A percentile compares a stretch with the other conserved stretches of the same genome.
These are phyloP conservation scores for Chamaecrista fasciculata DNA, from an alignment of 306 rosid genomes.

Conservation along the genomic window DNA sequence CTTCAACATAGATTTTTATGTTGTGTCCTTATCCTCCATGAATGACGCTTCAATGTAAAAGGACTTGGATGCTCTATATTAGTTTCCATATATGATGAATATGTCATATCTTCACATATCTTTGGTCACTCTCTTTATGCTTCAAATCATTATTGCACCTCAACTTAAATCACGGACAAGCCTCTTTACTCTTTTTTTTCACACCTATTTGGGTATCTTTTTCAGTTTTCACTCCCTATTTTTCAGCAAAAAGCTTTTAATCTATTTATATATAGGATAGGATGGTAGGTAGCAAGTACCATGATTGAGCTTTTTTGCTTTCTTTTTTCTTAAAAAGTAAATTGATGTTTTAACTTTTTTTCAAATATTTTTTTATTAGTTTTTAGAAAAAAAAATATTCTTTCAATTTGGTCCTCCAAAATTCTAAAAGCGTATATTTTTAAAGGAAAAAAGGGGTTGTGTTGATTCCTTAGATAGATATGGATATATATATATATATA, in stretches of 20 bases:
- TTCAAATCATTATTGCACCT: slow-evolving; percentile 27
- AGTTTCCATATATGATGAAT: too few relatives aligned
- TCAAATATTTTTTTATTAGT: too few relatives aligned
- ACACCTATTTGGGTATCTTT: slow-evolving; percentile 12
- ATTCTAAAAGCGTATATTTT: too few relatives aligned
- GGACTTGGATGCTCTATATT: neutral
- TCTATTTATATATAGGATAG: neutral
- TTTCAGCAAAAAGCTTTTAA: neutral
- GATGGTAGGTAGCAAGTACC: slow-evolving; percentile 39
- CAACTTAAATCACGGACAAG: slow-evolving; percentile 55
- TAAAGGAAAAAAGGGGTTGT: too few relatives aligned
- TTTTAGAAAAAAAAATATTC: too few relatives aligned
- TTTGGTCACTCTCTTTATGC: slow-evolving; percentile 31
- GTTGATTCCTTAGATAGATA: too few relatives aligned
- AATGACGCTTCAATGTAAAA: slow-evolving; percentile 21
- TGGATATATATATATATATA: too few relatives aligned
- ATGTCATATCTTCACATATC: too few relatives aligned
- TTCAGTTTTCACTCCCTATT: neutral
- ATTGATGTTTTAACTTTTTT: too few relatives aligned
- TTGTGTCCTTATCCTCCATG: slow-evolving; percentile 40
- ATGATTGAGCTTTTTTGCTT: slow-evolving; percentile 20
- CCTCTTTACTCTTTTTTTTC: slow-evolving; percentile 38
- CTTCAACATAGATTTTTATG: slow-evolving; percentile 26
- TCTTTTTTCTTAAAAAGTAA: too few relatives aligned
- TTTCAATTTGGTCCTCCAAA: too few relatives aligned